phyloP scores from a whole-genome alignment of 2,329 filamentous ascomycete genomes.

The Raffaelea albimanens region DNA sequence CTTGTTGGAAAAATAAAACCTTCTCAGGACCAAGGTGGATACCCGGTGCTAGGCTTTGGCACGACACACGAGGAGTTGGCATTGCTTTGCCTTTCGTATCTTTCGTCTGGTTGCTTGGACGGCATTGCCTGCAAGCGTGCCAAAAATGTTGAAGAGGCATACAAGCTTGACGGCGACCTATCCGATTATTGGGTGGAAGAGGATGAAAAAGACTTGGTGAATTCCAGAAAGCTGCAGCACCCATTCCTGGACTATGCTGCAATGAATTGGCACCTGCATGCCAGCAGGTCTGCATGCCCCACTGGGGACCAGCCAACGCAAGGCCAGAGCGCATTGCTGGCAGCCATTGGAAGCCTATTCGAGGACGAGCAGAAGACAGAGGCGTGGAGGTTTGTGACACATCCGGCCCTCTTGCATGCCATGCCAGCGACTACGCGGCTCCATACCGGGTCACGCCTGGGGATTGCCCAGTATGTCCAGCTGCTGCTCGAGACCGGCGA shows the following conservation, averaged over 20 bases:
- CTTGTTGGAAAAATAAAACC: slow-evolving; percentile 17
- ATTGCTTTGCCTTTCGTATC: too few relatives aligned
- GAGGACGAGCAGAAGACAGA: background rate
- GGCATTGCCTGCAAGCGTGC: too few relatives aligned
- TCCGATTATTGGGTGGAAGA: too few relatives aligned
- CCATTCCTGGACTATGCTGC: slow-evolving; percentile 21
- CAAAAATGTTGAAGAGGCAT: too few relatives aligned
- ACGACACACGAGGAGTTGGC: too few relatives aligned
- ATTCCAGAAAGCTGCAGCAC: slow-evolving; percentile 9
- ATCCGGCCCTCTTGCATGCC: background rate
- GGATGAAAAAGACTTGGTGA: too few relatives aligned
- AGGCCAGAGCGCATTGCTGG: background rate
- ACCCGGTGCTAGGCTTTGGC: too few relatives aligned
- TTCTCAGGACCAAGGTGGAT: too few relatives aligned
- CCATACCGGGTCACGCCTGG: slow-evolving; percentile 6
- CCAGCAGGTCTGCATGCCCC: slow-evolving; percentile 15
- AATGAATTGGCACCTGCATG: slow-evolving; percentile 21
- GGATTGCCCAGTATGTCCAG: slow-evolving; percentile 8
- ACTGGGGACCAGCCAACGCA: background rate
- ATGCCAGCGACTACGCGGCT: slow-evolving; percentile 5
- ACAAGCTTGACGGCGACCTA: too few relatives aligned
- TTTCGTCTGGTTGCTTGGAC: too few relatives aligned
- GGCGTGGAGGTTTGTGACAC: background rate
- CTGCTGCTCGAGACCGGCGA: slow-evolving; percentile 9
- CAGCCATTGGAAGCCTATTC: background rate